These are phyloP conservation scores for Triticum timopheevii DNA, from an alignment of 176 grass and related monocot genomes.

Conservation along the genomic window DNA sequence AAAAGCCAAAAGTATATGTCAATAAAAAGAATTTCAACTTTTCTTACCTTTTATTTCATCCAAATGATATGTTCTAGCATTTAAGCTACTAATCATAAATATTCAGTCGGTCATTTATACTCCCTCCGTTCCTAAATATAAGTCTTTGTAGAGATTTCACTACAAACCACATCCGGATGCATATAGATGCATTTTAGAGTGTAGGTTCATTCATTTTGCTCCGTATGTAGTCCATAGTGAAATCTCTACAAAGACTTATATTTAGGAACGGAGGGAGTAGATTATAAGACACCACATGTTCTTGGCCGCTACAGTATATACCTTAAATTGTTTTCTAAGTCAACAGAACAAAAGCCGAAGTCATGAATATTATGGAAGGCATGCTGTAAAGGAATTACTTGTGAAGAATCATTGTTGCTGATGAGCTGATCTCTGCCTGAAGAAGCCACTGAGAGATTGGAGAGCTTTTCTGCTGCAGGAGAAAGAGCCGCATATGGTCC, in stretches of 20 bases:
- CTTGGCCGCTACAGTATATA: background rate
- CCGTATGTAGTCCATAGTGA: too few species aligned
- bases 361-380: background rate
- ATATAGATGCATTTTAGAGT: too few species aligned
- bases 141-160: too few species aligned
- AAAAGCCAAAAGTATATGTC: background rate
- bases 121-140: too few species aligned
- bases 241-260: too few species aligned
- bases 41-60: background rate
- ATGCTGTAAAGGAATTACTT: constrained; percentile 33
- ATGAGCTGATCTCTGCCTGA: constrained; percentile 25
- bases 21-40: background rate
- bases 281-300: background rate
- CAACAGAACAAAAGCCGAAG: background rate
- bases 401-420: constrained; percentile 20
- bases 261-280: too few species aligned
- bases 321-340: background rate
- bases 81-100: background rate
- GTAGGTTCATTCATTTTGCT: too few species aligned
- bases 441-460: background rate
- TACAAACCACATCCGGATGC: too few species aligned
- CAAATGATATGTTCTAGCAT: background rate
- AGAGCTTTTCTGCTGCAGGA: constrained; percentile 16
- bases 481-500: constrained; percentile 27
- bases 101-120: background rate